A percentile compares a stretch with the other conserved stretches of the same genome.
phyloP scores from a whole-genome alignment of 108 stramenopile species.

The Aurantiochytrium sp. region DNA sequence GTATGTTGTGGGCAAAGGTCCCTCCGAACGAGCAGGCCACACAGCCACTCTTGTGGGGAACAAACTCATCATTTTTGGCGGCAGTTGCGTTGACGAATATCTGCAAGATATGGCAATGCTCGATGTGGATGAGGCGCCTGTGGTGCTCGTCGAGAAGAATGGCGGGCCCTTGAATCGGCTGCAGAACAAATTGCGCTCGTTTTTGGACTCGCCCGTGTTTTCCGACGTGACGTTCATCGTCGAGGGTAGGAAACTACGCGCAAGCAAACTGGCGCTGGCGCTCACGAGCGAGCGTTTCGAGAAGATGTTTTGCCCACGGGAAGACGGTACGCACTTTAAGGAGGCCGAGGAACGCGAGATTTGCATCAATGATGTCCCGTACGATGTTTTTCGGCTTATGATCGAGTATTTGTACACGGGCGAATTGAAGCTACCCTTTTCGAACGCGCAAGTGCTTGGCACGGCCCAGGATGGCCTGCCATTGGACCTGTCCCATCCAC shows the following conservation, averaged over 20 bases:
- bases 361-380: constrained; percentile 65
- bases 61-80: constrained; percentile 32
- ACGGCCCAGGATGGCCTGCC: not conserved
- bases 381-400: constrained; percentile 67
- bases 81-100: constrained; percentile 47
- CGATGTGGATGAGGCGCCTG: constrained; percentile 75
- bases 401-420: constrained; percentile 88
- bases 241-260: constrained; percentile 68
- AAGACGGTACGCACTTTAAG: constrained; percentile 55
- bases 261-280: constrained; percentile 73
- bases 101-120: constrained; percentile 74
- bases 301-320: constrained; percentile 76
- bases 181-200: constrained; percentile 58
- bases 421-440: not conserved
- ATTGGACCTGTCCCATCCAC: not conserved
- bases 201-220: constrained; percentile 74
- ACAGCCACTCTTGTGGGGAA: constrained; percentile 79
- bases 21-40: constrained; percentile 79
- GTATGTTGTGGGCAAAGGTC: constrained; percentile 58
- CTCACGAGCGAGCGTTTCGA: constrained; percentile 77
- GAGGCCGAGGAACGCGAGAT: constrained; percentile 61
- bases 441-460: not conserved
- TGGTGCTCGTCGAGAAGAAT: constrained; percentile 50
- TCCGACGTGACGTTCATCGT: constrained; percentile 82
- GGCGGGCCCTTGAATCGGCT: constrained; percentile 57